These are phyloP conservation scores for Aspergillus sp. DNA, from an alignment of 2,329 filamentous ascomycete genomes.

Conservation along the genomic window DNA sequence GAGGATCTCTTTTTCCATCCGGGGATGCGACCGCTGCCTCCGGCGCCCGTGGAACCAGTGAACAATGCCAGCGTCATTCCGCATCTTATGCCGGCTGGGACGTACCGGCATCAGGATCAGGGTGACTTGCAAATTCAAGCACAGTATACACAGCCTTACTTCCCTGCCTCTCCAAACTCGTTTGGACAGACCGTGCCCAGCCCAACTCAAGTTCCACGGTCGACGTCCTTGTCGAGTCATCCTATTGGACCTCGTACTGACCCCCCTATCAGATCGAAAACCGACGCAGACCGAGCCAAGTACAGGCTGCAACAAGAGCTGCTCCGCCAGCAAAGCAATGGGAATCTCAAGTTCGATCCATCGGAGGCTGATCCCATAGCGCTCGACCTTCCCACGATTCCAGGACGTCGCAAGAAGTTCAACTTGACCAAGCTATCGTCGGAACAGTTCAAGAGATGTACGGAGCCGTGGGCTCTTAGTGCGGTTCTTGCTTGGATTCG, in stretches of 20 bases:
- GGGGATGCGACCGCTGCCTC: constrained; percentile 62
- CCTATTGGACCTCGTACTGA: constrained; percentile 73
- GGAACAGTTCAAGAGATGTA: constrained; percentile 76
- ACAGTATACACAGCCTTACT: constrained; percentile 33
- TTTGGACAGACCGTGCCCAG: constrained; percentile 44
- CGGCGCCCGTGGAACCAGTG: constrained; percentile 56
- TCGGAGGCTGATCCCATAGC: constrained; percentile 47
- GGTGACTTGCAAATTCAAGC: constrained; percentile 33
- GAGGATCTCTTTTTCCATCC: constrained; percentile 94
- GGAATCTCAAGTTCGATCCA: constrained; percentile 46
- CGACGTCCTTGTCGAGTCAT: constrained; percentile 77
- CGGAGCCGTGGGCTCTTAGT: constrained; percentile 89
- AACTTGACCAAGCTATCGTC: constrained; percentile 76
- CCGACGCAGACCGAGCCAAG: constrained; percentile 70
- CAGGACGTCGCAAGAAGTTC: constrained; percentile 76
- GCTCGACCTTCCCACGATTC: constrained; percentile 80
- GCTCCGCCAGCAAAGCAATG: constrained; percentile 47
- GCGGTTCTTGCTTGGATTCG: constrained; percentile 82
- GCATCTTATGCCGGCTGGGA: constrained; percentile 51
- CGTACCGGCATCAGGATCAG: constrained; percentile 51
- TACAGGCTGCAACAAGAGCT: constrained; percentile 52
- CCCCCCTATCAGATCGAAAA: constrained; percentile 85
- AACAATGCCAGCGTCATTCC: constrained; percentile 41
- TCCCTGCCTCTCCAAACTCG: constrained; percentile 45
- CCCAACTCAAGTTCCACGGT: constrained; percentile 57